Base-by-base conservation (phyloP, 805 yeast genomes). In the Diddensiella santjacobensis region DNA sequence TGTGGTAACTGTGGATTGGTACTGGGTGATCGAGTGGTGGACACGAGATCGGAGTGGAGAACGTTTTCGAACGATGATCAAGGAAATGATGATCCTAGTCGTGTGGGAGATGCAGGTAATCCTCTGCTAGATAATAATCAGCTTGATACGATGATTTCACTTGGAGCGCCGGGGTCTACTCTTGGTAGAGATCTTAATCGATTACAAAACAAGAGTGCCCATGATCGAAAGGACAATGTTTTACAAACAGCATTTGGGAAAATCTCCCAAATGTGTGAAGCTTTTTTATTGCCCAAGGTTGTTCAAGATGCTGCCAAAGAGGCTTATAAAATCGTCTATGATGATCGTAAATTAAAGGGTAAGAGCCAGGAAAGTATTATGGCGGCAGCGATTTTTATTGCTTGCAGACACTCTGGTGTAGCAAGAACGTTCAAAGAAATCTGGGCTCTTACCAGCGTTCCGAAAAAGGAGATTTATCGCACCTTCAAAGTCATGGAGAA, bases 241-340 rank as follows among this genome's bases (percentile, higher is more conserved):
- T 73, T 91, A 44, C 86, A 89, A 51, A 79, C 90, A 1, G 97
- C 97, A 1, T 93, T 84, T 68, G 82, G 93, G 15, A 86, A 83
- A 66, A 89, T 91, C 35, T 83, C 96, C 1, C 95, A 88, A 71
- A 84, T 93, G 84, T 93, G 98, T 68, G 99, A 93, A 64, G 97
- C 96, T 10, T 93, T 87, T 57, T 93, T 89, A 64, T 70, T 91
- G 46, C 97, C 99, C 8, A 84, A 87, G 62, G 87, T 93, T 53
- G 98, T 93, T 3, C 96, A 89, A 63, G 98, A 93, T 67, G 95
- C 96, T 56, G 96, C 98, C 22, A 93, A 93, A 64, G 97, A 93
- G 68, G 96, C 95, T 22, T 93, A 86, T 66, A 89, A 90, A 64
- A 68, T 90, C 48, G 96, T 91, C 18, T 82, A 87, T 59, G 97